Conservation (phyloP, 148 eudicot species). For the Camellia lanceoleosa region DNA sequence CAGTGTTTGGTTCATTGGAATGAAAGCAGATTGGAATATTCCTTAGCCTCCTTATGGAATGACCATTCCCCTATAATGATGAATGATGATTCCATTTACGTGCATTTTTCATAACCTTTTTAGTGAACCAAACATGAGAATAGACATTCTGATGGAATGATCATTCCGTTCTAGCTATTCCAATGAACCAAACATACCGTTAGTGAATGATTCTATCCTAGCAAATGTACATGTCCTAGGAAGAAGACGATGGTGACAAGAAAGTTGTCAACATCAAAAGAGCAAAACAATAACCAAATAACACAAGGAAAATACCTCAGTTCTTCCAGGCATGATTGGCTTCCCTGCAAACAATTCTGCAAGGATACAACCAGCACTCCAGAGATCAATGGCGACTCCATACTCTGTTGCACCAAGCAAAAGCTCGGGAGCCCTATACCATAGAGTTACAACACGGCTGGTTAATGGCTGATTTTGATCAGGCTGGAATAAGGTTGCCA, state of each 20-base stretch:
- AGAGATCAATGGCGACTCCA: slow-evolving; percentile 77
- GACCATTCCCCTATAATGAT: too few species aligned
- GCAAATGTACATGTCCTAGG: neutral
- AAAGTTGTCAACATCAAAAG: neutral
- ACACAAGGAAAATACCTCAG: slow-evolving; percentile 51
- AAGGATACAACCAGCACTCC: slow-evolving; percentile 88
- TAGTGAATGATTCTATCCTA: neutral
- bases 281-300: neutral
- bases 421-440: slow-evolving; percentile 92
- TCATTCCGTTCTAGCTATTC: too few species aligned
- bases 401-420: slow-evolving; percentile 76
- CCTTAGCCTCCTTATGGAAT: too few species aligned
- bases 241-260: neutral
- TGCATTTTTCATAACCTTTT: too few species aligned
- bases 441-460: slow-evolving; percentile 82
- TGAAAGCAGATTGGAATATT: too few species aligned
- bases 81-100: too few species aligned
- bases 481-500: slow-evolving; percentile 62
- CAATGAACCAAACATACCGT: too few species aligned
- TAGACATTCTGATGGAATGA: too few species aligned
- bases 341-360: slow-evolving; percentile 84
- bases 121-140: too few species aligned
- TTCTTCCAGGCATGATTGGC: slow-evolving; percentile 92
- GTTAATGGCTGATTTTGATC: slow-evolving; percentile 67
- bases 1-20: too few species aligned